Percentiles rank a stretch among this genome's conserved stretches.
phyloP scores from a whole-genome alignment of 2,329 filamentous ascomycete genomes.

The Colletotrichum spaethianum region DNA sequence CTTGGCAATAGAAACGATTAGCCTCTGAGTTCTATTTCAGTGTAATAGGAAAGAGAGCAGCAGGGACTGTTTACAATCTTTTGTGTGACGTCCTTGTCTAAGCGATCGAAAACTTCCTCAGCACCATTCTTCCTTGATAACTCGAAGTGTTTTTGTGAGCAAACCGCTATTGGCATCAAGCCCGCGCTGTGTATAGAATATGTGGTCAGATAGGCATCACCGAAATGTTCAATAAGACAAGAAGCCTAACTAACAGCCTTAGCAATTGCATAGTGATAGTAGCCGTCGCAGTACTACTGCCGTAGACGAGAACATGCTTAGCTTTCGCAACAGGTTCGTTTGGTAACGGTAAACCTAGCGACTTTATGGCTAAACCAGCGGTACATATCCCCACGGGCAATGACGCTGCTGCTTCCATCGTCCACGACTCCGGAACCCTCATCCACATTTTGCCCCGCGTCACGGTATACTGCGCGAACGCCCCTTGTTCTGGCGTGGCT shows the following conservation, averaged over 20 bases:
- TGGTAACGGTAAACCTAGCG: constrained; percentile 11
- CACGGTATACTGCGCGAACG: constrained; percentile 6
- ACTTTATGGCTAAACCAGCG: constrained; percentile 7
- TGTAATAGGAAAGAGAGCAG: not conserved
- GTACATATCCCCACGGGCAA: constrained; percentile 15
- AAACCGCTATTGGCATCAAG: constrained; percentile 45
- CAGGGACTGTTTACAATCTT: not conserved
- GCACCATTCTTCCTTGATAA: constrained; percentile 1
- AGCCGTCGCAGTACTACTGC: constrained; percentile 19
- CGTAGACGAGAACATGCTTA: constrained; percentile 19
- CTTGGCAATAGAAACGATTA: constrained; percentile 11
- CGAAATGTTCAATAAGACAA: not conserved
- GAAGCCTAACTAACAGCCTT: constrained; percentile 44
- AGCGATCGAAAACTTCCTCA: constrained; percentile 53
- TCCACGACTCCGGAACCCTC: not conserved
- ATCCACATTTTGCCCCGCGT: constrained; percentile 1
- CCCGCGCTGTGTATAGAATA: constrained; percentile 48
- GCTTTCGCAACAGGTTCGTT: constrained; percentile 39
- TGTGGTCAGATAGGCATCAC: not conserved
- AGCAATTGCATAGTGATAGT: constrained; percentile 42
- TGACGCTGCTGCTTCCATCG: not conserved
- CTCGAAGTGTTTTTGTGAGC: not conserved
- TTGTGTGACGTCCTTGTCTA: constrained; percentile 6
- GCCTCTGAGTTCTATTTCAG: constrained; percentile 38
- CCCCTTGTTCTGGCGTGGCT: constrained; percentile 24